Base-by-base conservation (phyloP, 2,329 filamentous ascomycete species). In the Sclerotinia nivalis region DNA sequence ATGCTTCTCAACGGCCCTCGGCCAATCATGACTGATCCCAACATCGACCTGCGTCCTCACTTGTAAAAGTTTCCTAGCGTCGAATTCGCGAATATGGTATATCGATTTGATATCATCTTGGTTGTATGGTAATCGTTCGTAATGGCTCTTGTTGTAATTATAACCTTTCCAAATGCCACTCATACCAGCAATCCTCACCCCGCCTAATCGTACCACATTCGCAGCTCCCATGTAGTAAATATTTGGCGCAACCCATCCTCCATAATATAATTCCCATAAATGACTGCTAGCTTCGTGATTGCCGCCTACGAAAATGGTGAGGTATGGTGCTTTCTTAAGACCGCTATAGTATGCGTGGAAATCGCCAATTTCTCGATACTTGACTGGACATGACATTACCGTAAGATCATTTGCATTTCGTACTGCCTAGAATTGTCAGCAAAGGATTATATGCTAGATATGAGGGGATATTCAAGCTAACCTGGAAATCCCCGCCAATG, bases 141-240 rank as follows among this genome's bases (percentile, higher is more conserved):
- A 86, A 77, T 98, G 95, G 13, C 90, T 84, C 79, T 91, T 94
- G 72, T 88, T 87, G 81, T 96, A 99, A 80, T 97, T 91, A 76
- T 90, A 91, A 2, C 89, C 91, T 80, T 97, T 97, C 92, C 93
- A 99, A 73, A 99, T 99, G 8, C 96, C 96, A 67, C 93, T 96
- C 79, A 98, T 84, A 7, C 91, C 95, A 49, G 93, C 92, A 72
- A 99, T 97, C 31, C 96, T 89, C 62, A 99, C 82, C 1, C 92
- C 91, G 0, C 95, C 95, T 45, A 96, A 84, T 25, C 91, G 89
- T 54, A 99, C 79, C 12, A 99, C 90, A 78, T 97, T 97, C 71
- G 96, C 93, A 47, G 93, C 93, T 62, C 96, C 96, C 79, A 98
- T 86, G 81, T 97, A 99, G 84, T 97, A 99, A 73, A 99, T 98